Percentiles rank a stretch among this genome's conserved stretches.
phyloP scores from a whole-genome alignment of 2,329 filamentous ascomycete genomes.

The Talaromyces sp. region DNA sequence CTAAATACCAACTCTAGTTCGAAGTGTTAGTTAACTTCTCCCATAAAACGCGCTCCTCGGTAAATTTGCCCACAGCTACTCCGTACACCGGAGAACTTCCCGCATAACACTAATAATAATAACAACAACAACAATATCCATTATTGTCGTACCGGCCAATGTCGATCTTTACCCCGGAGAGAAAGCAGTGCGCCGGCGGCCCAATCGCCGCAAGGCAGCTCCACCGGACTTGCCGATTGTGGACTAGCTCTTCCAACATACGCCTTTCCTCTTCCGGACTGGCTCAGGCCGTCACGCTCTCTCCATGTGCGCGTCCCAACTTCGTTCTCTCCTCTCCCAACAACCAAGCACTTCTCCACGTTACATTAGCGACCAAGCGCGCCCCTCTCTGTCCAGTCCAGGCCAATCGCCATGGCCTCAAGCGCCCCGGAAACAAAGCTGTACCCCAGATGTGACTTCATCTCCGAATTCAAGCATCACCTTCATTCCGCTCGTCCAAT shows the following conservation, averaged over 20 bases:
- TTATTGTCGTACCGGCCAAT: neutral
- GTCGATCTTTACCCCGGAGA: neutral
- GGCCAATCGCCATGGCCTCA: neutral
- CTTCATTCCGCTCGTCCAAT: neutral
- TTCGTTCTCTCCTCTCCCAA: no score
- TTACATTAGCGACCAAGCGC: neutral
- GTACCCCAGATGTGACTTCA: slow-evolving; percentile 6
- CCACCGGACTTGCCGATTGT: neutral
- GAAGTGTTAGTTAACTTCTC: no score
- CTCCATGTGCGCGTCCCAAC: neutral
- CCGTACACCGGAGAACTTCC: neutral
- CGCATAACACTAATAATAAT: neutral
- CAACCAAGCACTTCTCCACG: slow-evolving; percentile 1
- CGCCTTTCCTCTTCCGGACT: neutral
- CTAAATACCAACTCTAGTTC: neutral
- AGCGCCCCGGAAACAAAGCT: neutral
- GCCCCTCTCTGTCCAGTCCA: neutral
- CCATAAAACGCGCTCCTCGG: neutral
- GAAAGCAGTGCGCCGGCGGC: neutral
- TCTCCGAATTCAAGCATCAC: neutral
- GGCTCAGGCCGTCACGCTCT: neutral
- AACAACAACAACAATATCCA: neutral
- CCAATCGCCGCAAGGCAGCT: neutral
- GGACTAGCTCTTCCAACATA: neutral
- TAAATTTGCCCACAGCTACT: neutral